phyloP scores from a whole-genome alignment of 2,329 filamentous ascomycete species.

The Cryphonectria radicalis region DNA sequence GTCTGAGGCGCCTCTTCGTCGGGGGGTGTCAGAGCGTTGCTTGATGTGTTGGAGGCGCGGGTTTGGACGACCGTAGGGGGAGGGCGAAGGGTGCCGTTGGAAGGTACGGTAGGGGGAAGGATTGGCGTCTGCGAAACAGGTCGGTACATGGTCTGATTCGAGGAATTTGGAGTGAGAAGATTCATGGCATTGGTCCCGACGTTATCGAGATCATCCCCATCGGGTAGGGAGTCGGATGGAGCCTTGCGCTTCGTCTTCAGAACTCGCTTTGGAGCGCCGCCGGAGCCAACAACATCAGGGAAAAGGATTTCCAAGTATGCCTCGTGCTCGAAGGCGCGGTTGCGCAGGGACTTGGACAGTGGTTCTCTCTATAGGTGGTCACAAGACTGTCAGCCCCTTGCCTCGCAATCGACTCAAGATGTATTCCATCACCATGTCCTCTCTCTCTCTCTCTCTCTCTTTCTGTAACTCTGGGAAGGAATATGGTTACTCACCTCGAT shows the following conservation, averaged over 20 bases:
- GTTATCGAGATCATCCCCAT: slow-evolving; percentile 51
- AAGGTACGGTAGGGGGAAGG: slow-evolving; percentile 32
- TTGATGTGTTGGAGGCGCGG: slow-evolving; percentile 44
- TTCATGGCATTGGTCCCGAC: slow-evolving; percentile 53
- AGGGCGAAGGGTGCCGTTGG: slow-evolving; percentile 33
- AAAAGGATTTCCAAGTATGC: slow-evolving; percentile 65
- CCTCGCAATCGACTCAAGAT: slow-evolving; percentile 22
- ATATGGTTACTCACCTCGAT: slow-evolving; percentile 54
- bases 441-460: not conserved
- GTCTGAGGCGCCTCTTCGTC: slow-evolving; percentile 50
- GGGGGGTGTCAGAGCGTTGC: slow-evolving; percentile 58
- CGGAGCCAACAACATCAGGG: slow-evolving; percentile 63
- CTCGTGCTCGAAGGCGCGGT: slow-evolving; percentile 63
- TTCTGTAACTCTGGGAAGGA: not conserved
- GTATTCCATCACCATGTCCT: not conserved
- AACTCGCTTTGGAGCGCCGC: slow-evolving; percentile 62
- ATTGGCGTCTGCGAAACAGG: slow-evolving; percentile 30
- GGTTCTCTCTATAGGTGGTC: slow-evolving; percentile 55
- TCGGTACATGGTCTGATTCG: slow-evolving; percentile 37
- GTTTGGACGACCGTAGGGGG: slow-evolving; percentile 44
- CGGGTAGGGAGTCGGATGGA: slow-evolving; percentile 47
- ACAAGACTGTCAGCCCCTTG: slow-evolving; percentile 28
- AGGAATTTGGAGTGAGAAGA: slow-evolving; percentile 39
- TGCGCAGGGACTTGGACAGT: slow-evolving; percentile 59
- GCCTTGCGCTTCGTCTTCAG: slow-evolving; percentile 59